phyloP scores from a whole-genome alignment of 257 asterid genomes.

The Solanum chiquidenum region DNA sequence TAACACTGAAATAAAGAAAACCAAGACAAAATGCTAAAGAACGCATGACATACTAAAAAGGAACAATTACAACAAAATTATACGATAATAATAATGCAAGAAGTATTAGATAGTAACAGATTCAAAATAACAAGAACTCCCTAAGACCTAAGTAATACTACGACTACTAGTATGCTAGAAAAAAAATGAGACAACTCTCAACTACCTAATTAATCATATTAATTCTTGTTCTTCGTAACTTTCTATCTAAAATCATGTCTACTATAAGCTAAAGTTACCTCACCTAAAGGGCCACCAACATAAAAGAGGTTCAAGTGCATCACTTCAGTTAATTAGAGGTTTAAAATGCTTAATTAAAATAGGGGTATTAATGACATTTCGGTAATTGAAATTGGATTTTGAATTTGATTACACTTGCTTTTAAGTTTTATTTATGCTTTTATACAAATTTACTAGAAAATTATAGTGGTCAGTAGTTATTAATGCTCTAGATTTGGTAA shows the following conservation, averaged over 20 bases:
- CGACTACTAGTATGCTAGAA: background rate
- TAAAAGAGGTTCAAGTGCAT: too few species aligned
- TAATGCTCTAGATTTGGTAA: background rate
- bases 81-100: background rate
- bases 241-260: background rate
- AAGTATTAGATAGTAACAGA: background rate
- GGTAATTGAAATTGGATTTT: background rate
- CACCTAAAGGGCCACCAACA: background rate
- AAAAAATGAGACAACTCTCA: background rate
- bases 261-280: background rate
- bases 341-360: too few species aligned
- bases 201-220: background rate
- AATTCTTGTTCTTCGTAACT: fast-evolving
- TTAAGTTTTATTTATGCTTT: background rate
- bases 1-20: background rate
- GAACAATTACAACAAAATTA: background rate
- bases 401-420: background rate
- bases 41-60: background rate
- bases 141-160: background rate
- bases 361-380: background rate
- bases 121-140: background rate
- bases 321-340: too few species aligned
- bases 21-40: background rate
- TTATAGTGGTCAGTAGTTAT: background rate
- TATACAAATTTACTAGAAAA: background rate